Evolutionary conservation across 305 asterid genomes (phyloP), one percentile per base, ranked within the genome.

Genomic region (Rubia peregrina): DNA sequence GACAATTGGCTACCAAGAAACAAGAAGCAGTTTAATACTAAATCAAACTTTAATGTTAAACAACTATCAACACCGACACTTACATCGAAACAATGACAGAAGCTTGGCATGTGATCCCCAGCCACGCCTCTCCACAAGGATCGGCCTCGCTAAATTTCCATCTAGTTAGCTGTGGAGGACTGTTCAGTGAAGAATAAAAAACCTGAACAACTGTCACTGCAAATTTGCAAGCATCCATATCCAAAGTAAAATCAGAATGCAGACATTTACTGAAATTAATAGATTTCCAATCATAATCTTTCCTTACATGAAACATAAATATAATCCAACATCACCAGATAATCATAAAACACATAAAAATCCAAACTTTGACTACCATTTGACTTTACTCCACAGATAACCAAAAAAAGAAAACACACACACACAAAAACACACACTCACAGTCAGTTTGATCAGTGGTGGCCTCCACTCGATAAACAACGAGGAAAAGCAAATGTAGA

Each of bases 51-150:
- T 33, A 24, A 13, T 21, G 0, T 43, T 4, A 61, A 49, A 13
- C 33, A 24, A 65, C 33, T 19, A 43, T 13, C 60, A 12, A 11
- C 16, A 46, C 22, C 46, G n/a, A 69, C 57, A 86, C 93, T 88
- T 76, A 94, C 98, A n/a, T n/a, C n/a, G 94, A 86, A 46, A 85
- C 85, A 74, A 94, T 85, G 42, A 89, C 82, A 73, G 95, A 82
- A 30, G 88, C 96, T 80, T 82, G 86, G 73, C 98, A 93, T 4
- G 82, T 82, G 57, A 93, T 76, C 78, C 97, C 98, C 73, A 69
- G 88, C 98, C 98, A 91, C 13, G 92, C 88, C 81, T 91, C 98
- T 60, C 86, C 95, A 77, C 98, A 93, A 14, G 98, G 98, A 85
- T 93, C 98, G 2, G 95, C 96, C 5, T 96, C 96, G 71, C 72